These are phyloP conservation scores for Graphiopsis chlorocephala DNA, from an alignment of 2,329 filamentous ascomycete genomes.

Conservation along the genomic window DNA sequence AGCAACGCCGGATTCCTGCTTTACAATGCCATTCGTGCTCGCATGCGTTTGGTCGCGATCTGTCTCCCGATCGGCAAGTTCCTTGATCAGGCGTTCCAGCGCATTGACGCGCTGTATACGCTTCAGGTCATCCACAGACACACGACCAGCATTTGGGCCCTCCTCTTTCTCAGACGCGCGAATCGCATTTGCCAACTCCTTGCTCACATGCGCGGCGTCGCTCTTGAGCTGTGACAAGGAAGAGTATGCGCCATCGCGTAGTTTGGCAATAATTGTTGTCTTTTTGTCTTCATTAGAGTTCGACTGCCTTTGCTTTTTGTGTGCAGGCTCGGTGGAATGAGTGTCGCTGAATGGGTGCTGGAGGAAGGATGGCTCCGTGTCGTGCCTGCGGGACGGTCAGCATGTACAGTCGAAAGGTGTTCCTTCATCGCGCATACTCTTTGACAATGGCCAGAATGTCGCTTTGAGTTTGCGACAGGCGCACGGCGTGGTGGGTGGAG, in stretches of 20 bases:
- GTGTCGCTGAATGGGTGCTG: constrained; percentile 36
- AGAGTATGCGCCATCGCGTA: constrained; percentile 40
- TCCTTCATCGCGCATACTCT: constrained; percentile 31
- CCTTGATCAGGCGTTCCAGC: constrained; percentile 29
- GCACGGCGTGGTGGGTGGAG: constrained; percentile 26
- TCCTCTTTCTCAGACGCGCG: constrained; percentile 9
- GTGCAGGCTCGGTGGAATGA: constrained; percentile 39
- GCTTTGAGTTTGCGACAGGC: constrained; percentile 32
- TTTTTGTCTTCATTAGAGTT: constrained; percentile 29
- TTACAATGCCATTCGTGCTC: constrained; percentile 10
- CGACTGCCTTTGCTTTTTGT: constrained; percentile 46
- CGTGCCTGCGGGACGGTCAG: constrained; percentile 30
- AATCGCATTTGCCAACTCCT: constrained; percentile 35
- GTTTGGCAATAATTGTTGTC: constrained; percentile 38
- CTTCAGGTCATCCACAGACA: constrained; percentile 38
- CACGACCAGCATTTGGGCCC: constrained; percentile 21
- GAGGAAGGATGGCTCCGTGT: constrained; percentile 48
- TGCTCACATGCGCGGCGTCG: constrained; percentile 42
- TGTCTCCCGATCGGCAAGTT: constrained; percentile 31
- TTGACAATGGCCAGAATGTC: constrained; percentile 44
- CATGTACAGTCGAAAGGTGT: not conserved
- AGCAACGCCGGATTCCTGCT: constrained; percentile 20
- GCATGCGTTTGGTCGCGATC: constrained; percentile 18
- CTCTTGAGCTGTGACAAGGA: constrained; percentile 42
- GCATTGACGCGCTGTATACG: constrained; percentile 31